A percentile compares a stretch with the other conserved stretches of the same genome.
phyloP scores from a whole-genome alignment of 2,329 filamentous ascomycete genomes.

The Teratosphaeria zuluensis region DNA sequence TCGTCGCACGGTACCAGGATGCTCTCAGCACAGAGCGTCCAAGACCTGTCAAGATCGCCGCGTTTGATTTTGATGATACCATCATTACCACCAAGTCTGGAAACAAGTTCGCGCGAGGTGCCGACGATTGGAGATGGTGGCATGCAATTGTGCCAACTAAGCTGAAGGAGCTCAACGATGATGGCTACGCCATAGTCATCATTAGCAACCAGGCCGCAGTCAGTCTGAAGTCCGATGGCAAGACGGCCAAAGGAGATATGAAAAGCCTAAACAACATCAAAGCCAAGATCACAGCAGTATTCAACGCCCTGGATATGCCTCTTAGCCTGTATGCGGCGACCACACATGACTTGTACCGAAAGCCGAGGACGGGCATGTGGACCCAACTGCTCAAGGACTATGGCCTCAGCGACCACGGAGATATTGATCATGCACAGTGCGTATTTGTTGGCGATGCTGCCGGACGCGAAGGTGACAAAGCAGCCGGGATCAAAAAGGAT shows the following conservation, averaged over 20 bases:
- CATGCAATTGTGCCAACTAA: constrained; percentile 56
- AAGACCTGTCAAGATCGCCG: constrained; percentile 53
- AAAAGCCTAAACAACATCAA: constrained; percentile 74
- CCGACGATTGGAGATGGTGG: constrained; percentile 94
- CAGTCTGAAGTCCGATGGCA: constrained; percentile 58
- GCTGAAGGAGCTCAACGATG: constrained; percentile 57
- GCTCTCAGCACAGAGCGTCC: constrained; percentile 13
- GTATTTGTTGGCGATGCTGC: constrained; percentile 87
- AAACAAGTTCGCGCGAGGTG: constrained; percentile 62
- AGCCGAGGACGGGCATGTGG: constrained; percentile 89
- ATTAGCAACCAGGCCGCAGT: constrained; percentile 86
- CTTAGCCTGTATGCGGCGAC: constrained; percentile 80
- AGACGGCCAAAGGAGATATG: constrained; percentile 55
- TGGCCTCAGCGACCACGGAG: constrained; percentile 34
- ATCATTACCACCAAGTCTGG: constrained; percentile 72
- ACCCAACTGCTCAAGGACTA: constrained; percentile 48
- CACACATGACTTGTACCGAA: constrained; percentile 68
- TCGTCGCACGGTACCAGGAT: constrained; percentile 60
- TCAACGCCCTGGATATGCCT: constrained; percentile 65
- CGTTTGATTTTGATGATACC: constrained; percentile 78
- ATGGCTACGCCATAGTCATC: constrained; percentile 69
- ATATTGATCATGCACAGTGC: constrained; percentile 60
- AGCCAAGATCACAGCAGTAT: constrained; percentile 60
- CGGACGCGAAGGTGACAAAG: constrained; percentile 35
- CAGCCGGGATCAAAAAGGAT: constrained; percentile 40